A percentile compares a stretch with the other conserved stretches of the same genome.
phyloP scores from a whole-genome alignment of 2,329 filamentous ascomycete genomes.

The Venturia asperata region DNA sequence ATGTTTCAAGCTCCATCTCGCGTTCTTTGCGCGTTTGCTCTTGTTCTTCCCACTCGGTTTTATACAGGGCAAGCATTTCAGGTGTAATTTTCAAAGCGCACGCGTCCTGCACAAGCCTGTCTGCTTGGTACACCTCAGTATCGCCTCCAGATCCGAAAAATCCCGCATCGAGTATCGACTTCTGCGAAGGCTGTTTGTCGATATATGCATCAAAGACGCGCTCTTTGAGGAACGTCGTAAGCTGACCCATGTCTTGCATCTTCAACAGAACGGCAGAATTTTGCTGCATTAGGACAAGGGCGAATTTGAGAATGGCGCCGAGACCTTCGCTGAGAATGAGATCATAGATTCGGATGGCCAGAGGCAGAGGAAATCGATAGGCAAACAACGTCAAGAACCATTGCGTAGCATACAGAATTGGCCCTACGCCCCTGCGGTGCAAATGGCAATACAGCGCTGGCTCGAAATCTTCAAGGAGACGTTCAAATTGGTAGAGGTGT shows the following conservation, averaged over 20 bases:
- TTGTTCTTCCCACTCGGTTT: slow-evolving; percentile 86
- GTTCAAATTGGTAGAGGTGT: slow-evolving; percentile 90
- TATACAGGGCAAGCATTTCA: slow-evolving; percentile 73
- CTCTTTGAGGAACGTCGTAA: slow-evolving; percentile 89
- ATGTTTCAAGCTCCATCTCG: slow-evolving; percentile 69
- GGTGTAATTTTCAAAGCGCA: slow-evolving; percentile 80
- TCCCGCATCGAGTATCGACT: slow-evolving; percentile 86
- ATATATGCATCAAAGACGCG: slow-evolving; percentile 95
- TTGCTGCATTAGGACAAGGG: slow-evolving; percentile 92
- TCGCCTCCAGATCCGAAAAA: slow-evolving; percentile 88
- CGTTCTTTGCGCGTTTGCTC: slow-evolving; percentile 73
- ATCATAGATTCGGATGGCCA: slow-evolving; percentile 94
- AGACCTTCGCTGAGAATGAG: slow-evolving; percentile 89
- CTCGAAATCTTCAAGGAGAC: slow-evolving; percentile 86
- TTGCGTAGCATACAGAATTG: slow-evolving; percentile 93
- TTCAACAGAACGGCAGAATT: slow-evolving; percentile 69
- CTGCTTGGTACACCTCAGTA: slow-evolving; percentile 92
- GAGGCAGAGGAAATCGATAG: slow-evolving; percentile 91
- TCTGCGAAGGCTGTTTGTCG: slow-evolving; percentile 85
- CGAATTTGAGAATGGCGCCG: slow-evolving; percentile 88
- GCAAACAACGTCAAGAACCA: slow-evolving; percentile 99
- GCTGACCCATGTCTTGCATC: slow-evolving; percentile 84
- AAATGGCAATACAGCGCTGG: slow-evolving; percentile 93
- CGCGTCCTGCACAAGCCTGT: slow-evolving; percentile 87
- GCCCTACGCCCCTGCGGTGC: slow-evolving; percentile 75